Percentiles rank a stretch among this genome's conserved stretches.
Evolutionary conservation across 2,329 filamentous ascomycete species (phyloP).

Genomic region (Tolypocladium amazonense): DNA sequence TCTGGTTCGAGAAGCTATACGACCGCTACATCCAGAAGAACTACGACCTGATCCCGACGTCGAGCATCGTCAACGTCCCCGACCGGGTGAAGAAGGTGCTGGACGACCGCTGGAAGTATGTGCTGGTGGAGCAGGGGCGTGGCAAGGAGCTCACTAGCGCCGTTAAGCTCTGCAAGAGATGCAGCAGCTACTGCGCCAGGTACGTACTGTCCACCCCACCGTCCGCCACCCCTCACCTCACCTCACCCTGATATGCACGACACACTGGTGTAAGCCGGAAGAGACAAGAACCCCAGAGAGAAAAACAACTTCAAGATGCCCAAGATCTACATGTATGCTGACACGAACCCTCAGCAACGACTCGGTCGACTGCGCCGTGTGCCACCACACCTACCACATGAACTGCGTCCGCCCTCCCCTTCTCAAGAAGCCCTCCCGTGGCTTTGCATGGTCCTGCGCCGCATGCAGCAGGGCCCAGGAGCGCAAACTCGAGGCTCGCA

Average conservation of each 20-base stretch:
- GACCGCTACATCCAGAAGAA: conserved; percentile 97
- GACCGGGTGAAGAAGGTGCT: conserved; percentile 90
- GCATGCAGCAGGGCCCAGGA: conserved; percentile 95
- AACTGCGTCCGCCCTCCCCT: conserved; percentile 88
- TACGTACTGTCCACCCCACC: conserved; percentile 31
- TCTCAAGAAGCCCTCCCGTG: conserved; percentile 90
- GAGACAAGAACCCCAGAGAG: background rate
- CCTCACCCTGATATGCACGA: background rate
- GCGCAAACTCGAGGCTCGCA: conserved; percentile 77
- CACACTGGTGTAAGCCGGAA: background rate
- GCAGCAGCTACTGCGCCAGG: conserved; percentile 82
- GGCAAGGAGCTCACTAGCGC: conserved; percentile 93
- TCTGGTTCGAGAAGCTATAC: conserved; percentile 97
- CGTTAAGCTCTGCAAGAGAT: conserved; percentile 93
- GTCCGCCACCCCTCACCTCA: background rate
- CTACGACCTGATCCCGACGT: conserved; percentile 92
- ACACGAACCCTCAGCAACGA: conserved; percentile 52
- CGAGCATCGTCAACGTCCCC: conserved; percentile 90
- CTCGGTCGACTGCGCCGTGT: conserved; percentile 95
- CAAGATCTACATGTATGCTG: conserved; percentile 4
- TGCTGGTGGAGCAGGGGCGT: conserved; percentile 86
- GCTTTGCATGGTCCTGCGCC: conserved; percentile 96
- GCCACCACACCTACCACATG: conserved; percentile 95
- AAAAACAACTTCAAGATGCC: background rate
- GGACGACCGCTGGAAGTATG: conserved; percentile 92